Evolutionary conservation across 805 yeast species (phyloP).

Genomic region (Middelhovenomyces tepae): DNA sequence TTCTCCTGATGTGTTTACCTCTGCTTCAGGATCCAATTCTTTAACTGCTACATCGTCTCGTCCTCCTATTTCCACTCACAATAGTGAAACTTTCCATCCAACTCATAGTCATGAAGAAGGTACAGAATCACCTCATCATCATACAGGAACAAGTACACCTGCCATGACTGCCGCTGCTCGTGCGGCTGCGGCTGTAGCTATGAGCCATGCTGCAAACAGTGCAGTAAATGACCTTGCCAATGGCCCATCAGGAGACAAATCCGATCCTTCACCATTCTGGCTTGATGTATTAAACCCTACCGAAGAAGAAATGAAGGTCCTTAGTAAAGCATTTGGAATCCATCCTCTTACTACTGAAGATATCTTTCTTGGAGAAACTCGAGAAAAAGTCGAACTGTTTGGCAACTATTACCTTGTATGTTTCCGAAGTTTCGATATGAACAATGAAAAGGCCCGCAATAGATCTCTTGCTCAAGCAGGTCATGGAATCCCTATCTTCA

Average conservation of each 20-base stretch:
- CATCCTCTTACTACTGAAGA: constrained; percentile 97
- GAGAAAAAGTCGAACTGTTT: constrained; percentile 92
- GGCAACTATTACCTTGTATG: constrained; percentile 87
- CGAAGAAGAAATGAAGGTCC: constrained; percentile 91
- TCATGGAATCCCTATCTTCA: constrained; percentile 2
- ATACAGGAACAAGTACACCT: constrained; percentile 2
- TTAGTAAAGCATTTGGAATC: constrained; percentile 84
- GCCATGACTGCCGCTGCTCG: constrained; percentile 1
- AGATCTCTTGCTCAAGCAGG: constrained; percentile 1
- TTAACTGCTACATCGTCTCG: not conserved
- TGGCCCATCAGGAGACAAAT: constrained; percentile 12
- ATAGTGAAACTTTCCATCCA: too few species aligned
- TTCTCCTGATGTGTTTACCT: constrained; percentile 4
- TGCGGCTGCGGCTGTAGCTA: too few species aligned
- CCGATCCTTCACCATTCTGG: constrained; percentile 72
- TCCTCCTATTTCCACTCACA: too few species aligned
- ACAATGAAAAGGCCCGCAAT: constrained; percentile 3
- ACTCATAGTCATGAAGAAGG: constrained; percentile 4
- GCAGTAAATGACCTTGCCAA: constrained; percentile 2
- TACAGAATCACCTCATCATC: constrained; percentile 3
- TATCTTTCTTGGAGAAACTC: constrained; percentile 82
- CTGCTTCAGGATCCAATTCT: constrained; percentile 8
- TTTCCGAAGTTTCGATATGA: constrained; percentile 76
- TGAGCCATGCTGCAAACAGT: too few species aligned
- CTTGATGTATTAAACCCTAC: constrained; percentile 86